Percentiles rank a stretch among this genome's conserved stretches.
phyloP scores from a whole-genome alignment of 2,329 filamentous ascomycete species.

The Achaetomium macrosporum region DNA sequence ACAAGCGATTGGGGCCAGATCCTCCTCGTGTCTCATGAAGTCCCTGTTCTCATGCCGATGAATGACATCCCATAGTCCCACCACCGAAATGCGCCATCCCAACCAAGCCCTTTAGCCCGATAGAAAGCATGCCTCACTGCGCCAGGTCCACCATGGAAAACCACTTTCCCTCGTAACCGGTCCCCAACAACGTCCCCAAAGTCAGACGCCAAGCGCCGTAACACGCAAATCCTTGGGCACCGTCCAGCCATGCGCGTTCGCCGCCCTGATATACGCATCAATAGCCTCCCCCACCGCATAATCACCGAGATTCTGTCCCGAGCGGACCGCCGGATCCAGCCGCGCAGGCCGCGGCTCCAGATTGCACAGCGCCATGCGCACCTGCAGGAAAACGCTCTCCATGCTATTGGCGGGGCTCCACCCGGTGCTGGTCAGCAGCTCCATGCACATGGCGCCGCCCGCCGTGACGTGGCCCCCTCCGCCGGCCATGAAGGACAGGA shows the following conservation, averaged over 20 bases:
- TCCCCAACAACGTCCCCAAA: too few species aligned
- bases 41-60: too few species aligned
- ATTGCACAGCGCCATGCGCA: constrained; percentile 68
- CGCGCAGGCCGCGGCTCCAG: constrained; percentile 66
- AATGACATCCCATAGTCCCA: too few species aligned
- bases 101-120: too few species aligned
- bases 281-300: constrained; percentile 68
- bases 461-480: constrained; percentile 82
- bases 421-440: constrained; percentile 74
- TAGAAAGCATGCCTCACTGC: not conserved
- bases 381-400: constrained; percentile 74
- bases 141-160: not conserved
- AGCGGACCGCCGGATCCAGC: constrained; percentile 34
- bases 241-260: constrained; percentile 63
- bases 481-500: constrained; percentile 63
- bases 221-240: constrained; percentile 57
- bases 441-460: constrained; percentile 80
- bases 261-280: constrained; percentile 66
- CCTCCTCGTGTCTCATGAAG: too few species aligned
- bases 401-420: constrained; percentile 71
- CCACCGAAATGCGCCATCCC: too few species aligned
- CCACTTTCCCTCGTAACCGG: not conserved
- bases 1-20: too few species aligned
- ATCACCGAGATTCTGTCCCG: constrained; percentile 30
- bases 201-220: constrained; percentile 32